Evolutionary conservation across 805 yeast genomes (phyloP), one percentile per base, ranked within the genome.

Genomic region (Pichia thaimueangensis): DNA sequence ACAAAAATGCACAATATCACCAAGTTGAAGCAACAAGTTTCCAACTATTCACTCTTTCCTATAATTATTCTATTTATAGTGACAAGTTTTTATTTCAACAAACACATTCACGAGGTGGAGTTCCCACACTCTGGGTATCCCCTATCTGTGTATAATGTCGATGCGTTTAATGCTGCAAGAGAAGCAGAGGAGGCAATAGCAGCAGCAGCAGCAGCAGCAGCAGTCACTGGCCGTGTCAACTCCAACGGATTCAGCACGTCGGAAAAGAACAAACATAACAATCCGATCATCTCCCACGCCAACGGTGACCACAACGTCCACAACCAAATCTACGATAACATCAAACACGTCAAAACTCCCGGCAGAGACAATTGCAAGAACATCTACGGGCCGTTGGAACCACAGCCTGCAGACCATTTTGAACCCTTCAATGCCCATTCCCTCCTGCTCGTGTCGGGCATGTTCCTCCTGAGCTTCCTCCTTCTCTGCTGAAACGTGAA

Each of bases 301-400:
- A n/a, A n/a, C n/a, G n/a, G n/a, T n/a, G n/a, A n/a, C n/a, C n/a
- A n/a, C n/a, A n/a, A n/a, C n/a, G n/a, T n/a, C n/a, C n/a, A n/a
- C n/a, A n/a, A n/a, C n/a, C n/a, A n/a, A n/a, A n/a, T n/a, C n/a
- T n/a, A n/a, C n/a, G n/a, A n/a, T n/a, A n/a, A n/a, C n/a, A n/a
- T n/a, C n/a, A n/a, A n/a, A n/a, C n/a, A n/a, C n/a, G n/a, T n/a
- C n/a, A n/a, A n/a, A n/a, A n/a, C n/a, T n/a, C n/a, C n/a, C n/a
- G n/a, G n/a, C n/a, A n/a, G n/a, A n/a, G n/a, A n/a, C n/a, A n/a
- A n/a, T n/a, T n/a, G n/a, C n/a, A n/a, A 22, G 12, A 21, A 15
- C 16, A 32, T 42, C 16, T 42, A 42, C 22, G 45, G 45, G 5
- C 45, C 45, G 2, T 28, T 42, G 13, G 41, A 37, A 15, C 29